phyloP scores from a whole-genome alignment of 192 early-diverging fungal species.

The Coemansia sp. region DNA sequence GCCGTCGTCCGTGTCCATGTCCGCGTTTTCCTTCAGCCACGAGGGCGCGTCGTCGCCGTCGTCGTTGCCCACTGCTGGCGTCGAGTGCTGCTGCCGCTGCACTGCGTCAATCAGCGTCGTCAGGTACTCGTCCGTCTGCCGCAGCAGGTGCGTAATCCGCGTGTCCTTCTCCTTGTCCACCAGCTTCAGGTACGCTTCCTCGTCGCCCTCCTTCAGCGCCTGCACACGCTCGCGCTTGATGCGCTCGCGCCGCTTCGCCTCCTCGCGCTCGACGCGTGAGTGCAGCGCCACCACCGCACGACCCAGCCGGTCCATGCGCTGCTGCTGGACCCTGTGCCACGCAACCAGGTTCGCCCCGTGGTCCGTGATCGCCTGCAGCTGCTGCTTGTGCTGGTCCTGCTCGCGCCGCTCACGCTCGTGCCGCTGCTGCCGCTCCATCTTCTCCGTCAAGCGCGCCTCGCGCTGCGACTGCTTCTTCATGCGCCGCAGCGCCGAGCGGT shows the following conservation, averaged over 20 bases:
- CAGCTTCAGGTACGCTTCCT: conserved; percentile 93
- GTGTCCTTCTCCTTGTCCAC: conserved; percentile 95
- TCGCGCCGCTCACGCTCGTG: conserved; percentile 81
- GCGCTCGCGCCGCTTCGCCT: conserved; percentile 79
- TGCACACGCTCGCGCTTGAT: conserved; percentile 90
- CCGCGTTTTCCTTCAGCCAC: conserved; percentile 35
- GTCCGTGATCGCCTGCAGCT: conserved; percentile 64
- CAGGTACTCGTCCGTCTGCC: conserved; percentile 85
- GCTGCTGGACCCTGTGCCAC: conserved; percentile 64
- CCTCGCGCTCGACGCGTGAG: conserved; percentile 83
- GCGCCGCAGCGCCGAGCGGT: conserved; percentile 68
- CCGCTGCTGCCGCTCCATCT: conserved; percentile 82
- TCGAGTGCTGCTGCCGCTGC: conserved; percentile 68
- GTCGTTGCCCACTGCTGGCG: conserved; percentile 26
- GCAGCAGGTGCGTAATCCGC: conserved; percentile 85
- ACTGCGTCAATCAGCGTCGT: conserved; percentile 80
- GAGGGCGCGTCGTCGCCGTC: conserved; percentile 14
- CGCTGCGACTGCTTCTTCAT: conserved; percentile 79
- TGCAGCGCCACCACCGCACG: conserved; percentile 72
- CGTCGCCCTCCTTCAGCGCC: conserved; percentile 95
- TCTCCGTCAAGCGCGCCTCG: conserved; percentile 84
- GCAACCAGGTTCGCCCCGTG: conserved; percentile 67
- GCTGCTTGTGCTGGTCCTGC: conserved; percentile 76
- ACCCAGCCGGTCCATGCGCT: conserved; percentile 68
- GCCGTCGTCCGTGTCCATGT: conserved; percentile 35